Percentiles rank a stretch among this genome's conserved stretches.
Evolutionary conservation across 805 yeast genomes (phyloP).

Genomic region (Yarrowia sp.): DNA sequence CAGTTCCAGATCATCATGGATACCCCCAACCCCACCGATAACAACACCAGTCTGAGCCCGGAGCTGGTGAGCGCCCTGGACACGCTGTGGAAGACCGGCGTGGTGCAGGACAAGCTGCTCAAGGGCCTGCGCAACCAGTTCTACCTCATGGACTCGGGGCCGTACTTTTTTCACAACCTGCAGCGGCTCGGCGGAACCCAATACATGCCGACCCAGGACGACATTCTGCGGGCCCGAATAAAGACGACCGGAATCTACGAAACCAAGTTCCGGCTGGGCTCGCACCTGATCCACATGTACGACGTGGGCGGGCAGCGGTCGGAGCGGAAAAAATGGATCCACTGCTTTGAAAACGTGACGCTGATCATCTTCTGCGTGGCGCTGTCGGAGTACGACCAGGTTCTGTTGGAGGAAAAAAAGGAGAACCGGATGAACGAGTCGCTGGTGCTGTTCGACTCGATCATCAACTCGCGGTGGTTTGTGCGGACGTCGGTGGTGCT

Average conservation of each 20-base stretch:
- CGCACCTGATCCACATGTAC: conserved; percentile 65
- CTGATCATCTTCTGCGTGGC: conserved; percentile 91
- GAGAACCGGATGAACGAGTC: conserved; percentile 80
- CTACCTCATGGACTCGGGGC: conserved; percentile 84
- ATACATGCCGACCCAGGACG: conserved; percentile 77
- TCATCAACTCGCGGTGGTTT: conserved; percentile 93
- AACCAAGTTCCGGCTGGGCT: conserved; percentile 76
- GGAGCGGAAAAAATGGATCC: conserved; percentile 97
- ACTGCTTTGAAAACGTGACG: conserved; percentile 93
- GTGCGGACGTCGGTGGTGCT: conserved; percentile 83
- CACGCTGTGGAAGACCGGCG: conserved; percentile 62
- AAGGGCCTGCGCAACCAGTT: conserved; percentile 66
- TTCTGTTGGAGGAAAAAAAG: conserved; percentile 73
- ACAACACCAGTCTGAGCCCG: conserved; percentile 58
- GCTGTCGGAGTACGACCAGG: conserved; percentile 88
- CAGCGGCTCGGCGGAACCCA: conserved; percentile 63
- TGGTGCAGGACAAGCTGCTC: conserved; percentile 61
- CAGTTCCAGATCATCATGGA: conserved; percentile 33
- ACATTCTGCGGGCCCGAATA: conserved; percentile 84
- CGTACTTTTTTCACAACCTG: conserved; percentile 69
- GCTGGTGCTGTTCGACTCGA: conserved; percentile 82
- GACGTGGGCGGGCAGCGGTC: conserved; percentile 97
- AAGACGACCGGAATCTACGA: conserved; percentile 94
- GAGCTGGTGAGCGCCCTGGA: conserved; percentile 58
- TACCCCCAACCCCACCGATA: conserved; percentile 29